These are phyloP conservation scores for Heliosperma pusillum DNA, from an alignment of 148 eudicot genomes.

Conservation along the genomic window DNA sequence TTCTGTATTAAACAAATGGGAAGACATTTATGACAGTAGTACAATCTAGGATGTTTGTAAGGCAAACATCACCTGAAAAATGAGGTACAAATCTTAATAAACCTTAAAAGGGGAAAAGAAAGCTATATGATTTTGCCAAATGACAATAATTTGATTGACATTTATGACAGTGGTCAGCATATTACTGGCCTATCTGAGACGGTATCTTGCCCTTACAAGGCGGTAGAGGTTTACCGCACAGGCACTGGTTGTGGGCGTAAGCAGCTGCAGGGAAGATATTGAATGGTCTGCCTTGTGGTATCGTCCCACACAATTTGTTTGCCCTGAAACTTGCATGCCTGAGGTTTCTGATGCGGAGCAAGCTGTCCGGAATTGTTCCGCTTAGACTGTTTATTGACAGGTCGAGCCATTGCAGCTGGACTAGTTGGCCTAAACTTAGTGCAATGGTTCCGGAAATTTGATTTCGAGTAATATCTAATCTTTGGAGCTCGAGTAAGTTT, in stretches of 20 bases:
- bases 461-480: conserved; percentile 58
- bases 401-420: conserved; percentile 71
- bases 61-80: conserved; percentile 26
- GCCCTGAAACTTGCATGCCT: conserved; percentile 56
- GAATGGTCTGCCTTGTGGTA: conserved; percentile 72
- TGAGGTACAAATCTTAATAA: conserved; percentile 11
- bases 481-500: conserved; percentile 49
- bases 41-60: conserved; percentile 28
- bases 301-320: conserved; percentile 65
- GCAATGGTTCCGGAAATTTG: conserved; percentile 65
- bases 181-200: conserved; percentile 26
- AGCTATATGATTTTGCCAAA: conserved; percentile 18
- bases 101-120: background rate
- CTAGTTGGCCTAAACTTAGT: conserved; percentile 47
- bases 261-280: conserved; percentile 39
- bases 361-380: conserved; percentile 57
- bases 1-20: background rate
- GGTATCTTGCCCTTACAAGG: conserved; percentile 37
- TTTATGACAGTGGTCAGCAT: conserved; percentile 26
- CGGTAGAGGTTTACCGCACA: conserved; percentile 82
- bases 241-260: conserved; percentile 65
- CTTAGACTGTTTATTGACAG: conserved; percentile 56
- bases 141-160: conserved; percentile 21
- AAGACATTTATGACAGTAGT: conserved; percentile 3
- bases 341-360: conserved; percentile 44